phyloP scores from a whole-genome alignment of 2,329 filamentous ascomycete species.

The Penicillium sclerotiorum region DNA sequence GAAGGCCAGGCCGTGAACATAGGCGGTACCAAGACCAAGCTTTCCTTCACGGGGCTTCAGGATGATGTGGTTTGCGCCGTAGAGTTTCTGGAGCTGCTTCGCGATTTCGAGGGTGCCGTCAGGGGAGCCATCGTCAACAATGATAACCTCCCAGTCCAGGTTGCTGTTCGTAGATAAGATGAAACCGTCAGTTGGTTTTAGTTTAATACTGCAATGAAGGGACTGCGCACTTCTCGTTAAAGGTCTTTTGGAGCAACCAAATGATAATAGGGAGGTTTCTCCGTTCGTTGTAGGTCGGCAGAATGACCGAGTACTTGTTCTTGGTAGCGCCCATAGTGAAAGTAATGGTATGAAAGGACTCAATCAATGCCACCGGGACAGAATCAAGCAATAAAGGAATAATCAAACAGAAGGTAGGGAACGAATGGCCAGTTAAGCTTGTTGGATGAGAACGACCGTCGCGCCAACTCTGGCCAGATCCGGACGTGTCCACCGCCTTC shows the following conservation, averaged over 20 bases:
- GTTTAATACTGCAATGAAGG: background rate
- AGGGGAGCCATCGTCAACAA: conserved; percentile 96
- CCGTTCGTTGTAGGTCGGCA: conserved; percentile 98
- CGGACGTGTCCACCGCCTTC: conserved; percentile 29
- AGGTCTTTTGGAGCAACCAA: conserved; percentile 91
- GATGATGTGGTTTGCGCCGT: conserved; percentile 72
- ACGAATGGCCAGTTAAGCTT: conserved; percentile 28
- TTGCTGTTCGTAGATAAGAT: conserved; percentile 59
- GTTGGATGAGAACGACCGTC: conserved; percentile 24
- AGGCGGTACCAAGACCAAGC: conserved; percentile 93
- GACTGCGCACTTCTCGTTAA: conserved; percentile 74
- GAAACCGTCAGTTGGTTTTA: background rate
- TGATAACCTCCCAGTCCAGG: conserved; percentile 94
- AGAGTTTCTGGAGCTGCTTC: conserved; percentile 84
- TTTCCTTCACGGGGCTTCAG: conserved; percentile 91
- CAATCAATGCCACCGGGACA: conserved; percentile 15
- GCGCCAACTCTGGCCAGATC: conserved; percentile 33
- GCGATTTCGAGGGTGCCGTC: conserved; percentile 93
- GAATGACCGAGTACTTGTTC: conserved; percentile 94
- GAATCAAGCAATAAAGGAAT: conserved; percentile 9
- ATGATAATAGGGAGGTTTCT: conserved; percentile 94
- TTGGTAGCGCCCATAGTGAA: conserved; percentile 44
- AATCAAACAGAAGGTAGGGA: conserved; percentile 23
- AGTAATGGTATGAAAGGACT: conserved; percentile 1
- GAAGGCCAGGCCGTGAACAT: conserved; percentile 91